Percentiles rank a stretch among this genome's conserved stretches.
Conservation (phyloP, 768 basidiomycete genomes). For the Phanerodontia chrysosporium region DNA sequence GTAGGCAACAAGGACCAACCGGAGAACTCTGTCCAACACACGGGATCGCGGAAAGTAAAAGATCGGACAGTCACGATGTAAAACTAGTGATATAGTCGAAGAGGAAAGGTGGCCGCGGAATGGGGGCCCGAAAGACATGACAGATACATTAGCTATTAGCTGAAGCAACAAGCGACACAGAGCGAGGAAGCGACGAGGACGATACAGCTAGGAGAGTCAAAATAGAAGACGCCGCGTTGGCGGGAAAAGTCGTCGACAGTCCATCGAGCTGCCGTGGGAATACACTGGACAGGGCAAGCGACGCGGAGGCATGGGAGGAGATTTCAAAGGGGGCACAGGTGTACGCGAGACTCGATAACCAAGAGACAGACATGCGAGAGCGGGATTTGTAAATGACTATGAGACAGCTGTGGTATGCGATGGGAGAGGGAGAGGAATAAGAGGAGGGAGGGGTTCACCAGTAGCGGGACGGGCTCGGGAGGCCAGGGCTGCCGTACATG, state of each 20-base stretch:
- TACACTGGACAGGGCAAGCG: background rate
- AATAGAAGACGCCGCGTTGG: background rate
- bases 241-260: slow-evolving; percentile 1
- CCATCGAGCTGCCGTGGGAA: background rate
- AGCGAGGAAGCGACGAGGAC: slow-evolving; percentile 9
- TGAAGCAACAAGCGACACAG: slow-evolving; percentile 14
- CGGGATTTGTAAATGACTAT: background rate
- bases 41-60: too few species aligned
- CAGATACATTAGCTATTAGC: slow-evolving; percentile 6
- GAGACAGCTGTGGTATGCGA: background rate
- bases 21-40: too few species aligned
- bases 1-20: too few species aligned
- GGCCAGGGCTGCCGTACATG: slow-evolving; percentile 75
- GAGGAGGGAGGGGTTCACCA: slow-evolving; percentile 16
- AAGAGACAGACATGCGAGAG: background rate
- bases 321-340: background rate
- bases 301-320: background rate
- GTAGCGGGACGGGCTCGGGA: slow-evolving; percentile 51
- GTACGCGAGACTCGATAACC: background rate
- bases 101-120: background rate
- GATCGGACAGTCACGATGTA: background rate
- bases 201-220: background rate
- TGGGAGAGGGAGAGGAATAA: background rate
- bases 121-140: too few species aligned
- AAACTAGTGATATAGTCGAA: background rate